phyloP scores from a whole-genome alignment of 768 basidiomycete species.

The Suillus tomentosus region DNA sequence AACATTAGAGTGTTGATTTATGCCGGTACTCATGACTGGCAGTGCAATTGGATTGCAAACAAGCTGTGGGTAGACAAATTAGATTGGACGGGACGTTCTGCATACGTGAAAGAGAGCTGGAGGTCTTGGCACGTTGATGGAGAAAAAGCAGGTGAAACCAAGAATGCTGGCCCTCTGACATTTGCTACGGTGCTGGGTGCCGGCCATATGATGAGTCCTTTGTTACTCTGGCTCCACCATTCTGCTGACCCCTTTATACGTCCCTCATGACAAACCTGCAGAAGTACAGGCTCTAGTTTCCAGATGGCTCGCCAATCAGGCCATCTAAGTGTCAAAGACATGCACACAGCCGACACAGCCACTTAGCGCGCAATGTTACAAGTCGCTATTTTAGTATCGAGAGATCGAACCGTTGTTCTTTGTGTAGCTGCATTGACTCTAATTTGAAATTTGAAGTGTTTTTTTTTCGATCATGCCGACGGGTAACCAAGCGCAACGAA shows the following conservation, averaged over 20 bases:
- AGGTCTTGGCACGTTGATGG: conserved; percentile 60
- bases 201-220: conserved; percentile 68
- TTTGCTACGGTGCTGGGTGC: conserved; percentile 66
- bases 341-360: background rate
- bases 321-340: conserved; percentile 34
- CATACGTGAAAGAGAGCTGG: conserved; percentile 45
- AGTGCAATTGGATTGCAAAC: conserved; percentile 67
- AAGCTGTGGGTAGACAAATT: conserved; percentile 59
- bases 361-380: background rate
- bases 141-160: conserved; percentile 54
- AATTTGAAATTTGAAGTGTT: conserved; percentile 6
- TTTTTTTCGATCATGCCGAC: background rate
- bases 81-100: conserved; percentile 59
- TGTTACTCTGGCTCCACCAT: background rate
- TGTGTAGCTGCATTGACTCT: background rate
- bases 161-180: conserved; percentile 57
- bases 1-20: conserved; percentile 55
- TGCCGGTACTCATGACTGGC: conserved; percentile 56
- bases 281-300: conserved; percentile 65
- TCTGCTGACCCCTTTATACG: conserved; percentile 39
- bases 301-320: conserved; percentile 55
- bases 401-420: background rate
- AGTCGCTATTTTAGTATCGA: background rate
- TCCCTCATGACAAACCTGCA: conserved; percentile 69
- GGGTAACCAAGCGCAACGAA: background rate